These are phyloP conservation scores for Solanum rostratum DNA, from an alignment of 257 asterid genomes.

Conservation along the genomic window DNA sequence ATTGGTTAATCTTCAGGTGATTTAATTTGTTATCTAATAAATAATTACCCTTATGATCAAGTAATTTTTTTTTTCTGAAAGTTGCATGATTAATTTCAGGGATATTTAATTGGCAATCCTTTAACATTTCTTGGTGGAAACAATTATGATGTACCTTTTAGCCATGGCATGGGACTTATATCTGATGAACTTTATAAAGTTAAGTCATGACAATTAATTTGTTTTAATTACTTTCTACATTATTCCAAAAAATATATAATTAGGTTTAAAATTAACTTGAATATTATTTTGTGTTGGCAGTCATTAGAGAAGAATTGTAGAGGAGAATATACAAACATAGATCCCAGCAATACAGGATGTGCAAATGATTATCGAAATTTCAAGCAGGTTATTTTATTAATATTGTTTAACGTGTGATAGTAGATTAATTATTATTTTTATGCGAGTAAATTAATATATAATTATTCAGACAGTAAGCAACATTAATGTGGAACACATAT, in stretches of 20 bases:
- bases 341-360: background rate
- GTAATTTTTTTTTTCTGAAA: background rate
- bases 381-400: too few relatives aligned
- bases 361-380: background rate
- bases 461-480: background rate
- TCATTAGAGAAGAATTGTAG: background rate
- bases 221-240: background rate
- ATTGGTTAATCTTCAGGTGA: constrained; percentile 17
- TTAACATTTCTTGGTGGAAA: background rate
- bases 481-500: background rate
- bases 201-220: background rate
- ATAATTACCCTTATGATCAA: background rate
- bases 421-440: too few relatives aligned
- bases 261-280: background rate
- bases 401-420: too few relatives aligned
- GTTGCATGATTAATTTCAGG: background rate
- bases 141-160: background rate
- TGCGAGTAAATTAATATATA: too few relatives aligned
- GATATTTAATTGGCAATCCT: background rate
- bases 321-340: background rate
- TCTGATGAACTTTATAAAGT: background rate
- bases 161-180: background rate
- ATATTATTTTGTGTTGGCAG: background rate
- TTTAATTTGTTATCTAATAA: background rate
- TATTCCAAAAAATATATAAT: background rate